Base-by-base conservation (phyloP, 345 rosid genomes). In the Ceriops zippeliana region DNA sequence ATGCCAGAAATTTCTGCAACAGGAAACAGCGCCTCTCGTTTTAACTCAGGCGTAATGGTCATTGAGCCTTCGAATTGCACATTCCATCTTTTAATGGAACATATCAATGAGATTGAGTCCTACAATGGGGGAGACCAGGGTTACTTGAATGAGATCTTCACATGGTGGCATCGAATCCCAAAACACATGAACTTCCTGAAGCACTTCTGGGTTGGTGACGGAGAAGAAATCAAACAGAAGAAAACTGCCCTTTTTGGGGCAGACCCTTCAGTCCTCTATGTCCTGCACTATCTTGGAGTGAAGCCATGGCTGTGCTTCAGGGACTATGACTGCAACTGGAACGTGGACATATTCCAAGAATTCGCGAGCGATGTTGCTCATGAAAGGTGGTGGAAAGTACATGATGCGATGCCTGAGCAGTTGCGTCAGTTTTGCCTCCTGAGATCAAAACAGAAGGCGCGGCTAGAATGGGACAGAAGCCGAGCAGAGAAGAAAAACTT, bases 1-100 rank as follows among this genome's bases (percentile, higher is more conserved):
- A 85, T 87, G 86, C 97, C 98, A 0, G 97, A 93, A 77, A 90
- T 93, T 70, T 77, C 97, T 4, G 97, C 97, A 16, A 89, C 74
- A 5, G 96, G 81, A 34, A 77, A 77, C 60, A 65, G 73, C 49
- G 81, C 62, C 10, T 69, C 74, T 16, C 77, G 69, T 60, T 77
- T 77, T 47, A 77, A 77, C 56, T 77, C 81, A 1, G 81, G 81
- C 1, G 77, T 77, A 26, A 77, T 77, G 81, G 74, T 73, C 20
- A 77, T 77, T 19, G 77, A 77, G 67, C 81, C 77, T 30, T 77
- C 81, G 34, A 73, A 77, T 65, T 77, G 81, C 77, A 73, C 77
- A 6, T 73, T 77, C 71, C 24, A 73, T 7, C 74, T 77, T 7
- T 22, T 77, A 32, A 77, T 77, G 81, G 77, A 77, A 42, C 70